Evolutionary conservation across 129 eudicot genomes (phyloP), one percentile per base, ranked within the genome.

Genomic region (Dittrichia graveolens): DNA sequence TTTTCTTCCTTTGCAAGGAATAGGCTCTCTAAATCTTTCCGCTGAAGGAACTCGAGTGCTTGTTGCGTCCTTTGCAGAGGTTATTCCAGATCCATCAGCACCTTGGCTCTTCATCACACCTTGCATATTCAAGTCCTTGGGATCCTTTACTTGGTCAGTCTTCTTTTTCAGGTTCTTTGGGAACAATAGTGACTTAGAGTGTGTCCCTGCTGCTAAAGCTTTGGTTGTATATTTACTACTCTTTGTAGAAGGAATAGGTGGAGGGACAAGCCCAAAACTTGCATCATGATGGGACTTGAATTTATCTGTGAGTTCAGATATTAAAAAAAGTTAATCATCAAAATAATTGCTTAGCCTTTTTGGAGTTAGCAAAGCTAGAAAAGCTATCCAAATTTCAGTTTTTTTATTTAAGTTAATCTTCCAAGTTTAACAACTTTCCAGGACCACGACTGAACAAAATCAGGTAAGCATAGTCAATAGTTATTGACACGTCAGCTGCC

Each of bases 11-110:
- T 65, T 82, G 76, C 81, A 68, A 31, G 96, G 96, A 46, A 90
- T 54, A 11, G 99, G 99, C 74, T 95, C 96, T 71, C 90, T 86
- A 41, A 88, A 78, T 78, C 88, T 81, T 76, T 91, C 97, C 24
- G 80, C 91, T 39, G 97, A 88, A 57, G 85, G 86, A 69, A 89
- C 72, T 81, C 82, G 83, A 49, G 78, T 76, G 83, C 95, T 89
- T 66, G 96, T 86, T 61, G 80, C 85, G 53, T 91, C 97, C 79
- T 91, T 95, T 69, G 96, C 75, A 11, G 96, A 95, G 63, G 99
- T 95, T 79, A 95, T 74, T 38, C 93, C 97, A 77, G 99, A 95
- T 53, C 86, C 96, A 75, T 95, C 99, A 65, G 87, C 97, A 69
- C 97, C 97, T 80, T 91, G 97, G 71, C 94, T 89, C 77, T 82